Evolutionary conservation across 371 early-diverging fungal genomes (phyloP).

Genomic region (Neoconidiobolus thromboides): DNA sequence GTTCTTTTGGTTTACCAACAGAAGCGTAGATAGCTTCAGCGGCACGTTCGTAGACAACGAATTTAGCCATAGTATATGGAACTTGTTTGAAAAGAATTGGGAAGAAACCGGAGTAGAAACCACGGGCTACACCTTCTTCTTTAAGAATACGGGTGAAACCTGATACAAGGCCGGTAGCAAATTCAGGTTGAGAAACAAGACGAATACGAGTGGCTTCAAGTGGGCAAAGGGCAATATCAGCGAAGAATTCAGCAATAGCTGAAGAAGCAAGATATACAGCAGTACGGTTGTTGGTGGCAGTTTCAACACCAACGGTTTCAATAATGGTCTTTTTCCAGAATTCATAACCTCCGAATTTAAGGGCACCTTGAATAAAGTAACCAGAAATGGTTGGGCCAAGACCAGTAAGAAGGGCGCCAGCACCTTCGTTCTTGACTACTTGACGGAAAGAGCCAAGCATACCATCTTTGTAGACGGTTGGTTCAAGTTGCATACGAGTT

Average conservation of each 20-base stretch:
- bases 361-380: slow-evolving; percentile 77
- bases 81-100: slow-evolving; percentile 58
- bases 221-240: slow-evolving; percentile 73
- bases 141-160: slow-evolving; percentile 37
- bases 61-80: slow-evolving; percentile 92
- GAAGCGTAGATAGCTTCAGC: slow-evolving; percentile 25
- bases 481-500: slow-evolving; percentile 43
- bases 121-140: slow-evolving; percentile 47
- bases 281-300: slow-evolving; percentile 59
- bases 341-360: slow-evolving; percentile 86
- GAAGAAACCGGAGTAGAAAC: slow-evolving; percentile 59
- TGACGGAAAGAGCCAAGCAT: slow-evolving; percentile 59
- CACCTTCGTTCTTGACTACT: slow-evolving; percentile 63
- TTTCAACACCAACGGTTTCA: slow-evolving; percentile 49
- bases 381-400: slow-evolving; percentile 45
- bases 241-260: slow-evolving; percentile 82
- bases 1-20: slow-evolving; percentile 28
- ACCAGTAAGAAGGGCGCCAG: slow-evolving; percentile 67
- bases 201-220: slow-evolving; percentile 61
- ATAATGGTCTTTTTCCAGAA: slow-evolving; percentile 67
- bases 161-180: slow-evolving; percentile 38
- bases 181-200: slow-evolving; percentile 51
- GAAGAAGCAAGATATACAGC: slow-evolving; percentile 63
- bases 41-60: slow-evolving; percentile 68
- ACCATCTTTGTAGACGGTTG: slow-evolving; percentile 43